phyloP scores from a whole-genome alignment of 2,329 filamentous ascomycete species.

The Clarireedia paspali region DNA sequence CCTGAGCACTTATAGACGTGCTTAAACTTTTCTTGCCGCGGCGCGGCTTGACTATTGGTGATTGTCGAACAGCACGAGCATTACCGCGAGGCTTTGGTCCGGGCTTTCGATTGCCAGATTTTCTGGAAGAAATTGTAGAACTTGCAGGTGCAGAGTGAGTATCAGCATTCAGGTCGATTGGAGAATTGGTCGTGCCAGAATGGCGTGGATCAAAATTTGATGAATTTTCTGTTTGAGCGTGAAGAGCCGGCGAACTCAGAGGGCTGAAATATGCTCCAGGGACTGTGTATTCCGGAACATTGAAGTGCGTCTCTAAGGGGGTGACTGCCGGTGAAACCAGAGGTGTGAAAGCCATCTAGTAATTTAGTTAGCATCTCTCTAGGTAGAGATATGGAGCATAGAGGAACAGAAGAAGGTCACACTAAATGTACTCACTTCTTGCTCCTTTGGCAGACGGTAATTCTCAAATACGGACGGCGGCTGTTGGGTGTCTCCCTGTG shows the following conservation, averaged over 20 bases:
- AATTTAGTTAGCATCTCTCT: not conserved
- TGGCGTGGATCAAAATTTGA: slow-evolving; percentile 32
- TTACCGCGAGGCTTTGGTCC: slow-evolving; percentile 19
- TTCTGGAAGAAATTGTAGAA: slow-evolving; percentile 17
- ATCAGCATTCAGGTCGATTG: slow-evolving; percentile 26
- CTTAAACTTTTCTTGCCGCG: slow-evolving; percentile 37
- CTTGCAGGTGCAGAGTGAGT: slow-evolving; percentile 22
- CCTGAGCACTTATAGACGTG: slow-evolving; percentile 37
- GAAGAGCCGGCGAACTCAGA: slow-evolving; percentile 71
- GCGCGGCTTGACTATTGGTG: slow-evolving; percentile 32
- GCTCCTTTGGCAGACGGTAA: slow-evolving; percentile 54
- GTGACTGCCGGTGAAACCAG: slow-evolving; percentile 80
- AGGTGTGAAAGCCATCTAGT: slow-evolving; percentile 67
- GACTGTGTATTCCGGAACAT: slow-evolving; percentile 43
- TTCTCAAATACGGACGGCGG: slow-evolving; percentile 55
- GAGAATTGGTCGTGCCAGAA: slow-evolving; percentile 30
- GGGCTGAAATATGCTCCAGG: slow-evolving; percentile 75
- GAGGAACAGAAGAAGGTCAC: not conserved
- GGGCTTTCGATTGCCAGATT: slow-evolving; percentile 11
- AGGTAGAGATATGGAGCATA: not conserved
- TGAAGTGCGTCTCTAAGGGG: slow-evolving; percentile 65
- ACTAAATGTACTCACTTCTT: slow-evolving; percentile 46
- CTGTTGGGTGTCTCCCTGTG: slow-evolving; percentile 45
- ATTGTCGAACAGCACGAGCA: slow-evolving; percentile 30
- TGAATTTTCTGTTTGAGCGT: slow-evolving; percentile 56